phyloP scores from a whole-genome alignment of 2,329 filamentous ascomycete species.

The Zopfia rhizophila region DNA sequence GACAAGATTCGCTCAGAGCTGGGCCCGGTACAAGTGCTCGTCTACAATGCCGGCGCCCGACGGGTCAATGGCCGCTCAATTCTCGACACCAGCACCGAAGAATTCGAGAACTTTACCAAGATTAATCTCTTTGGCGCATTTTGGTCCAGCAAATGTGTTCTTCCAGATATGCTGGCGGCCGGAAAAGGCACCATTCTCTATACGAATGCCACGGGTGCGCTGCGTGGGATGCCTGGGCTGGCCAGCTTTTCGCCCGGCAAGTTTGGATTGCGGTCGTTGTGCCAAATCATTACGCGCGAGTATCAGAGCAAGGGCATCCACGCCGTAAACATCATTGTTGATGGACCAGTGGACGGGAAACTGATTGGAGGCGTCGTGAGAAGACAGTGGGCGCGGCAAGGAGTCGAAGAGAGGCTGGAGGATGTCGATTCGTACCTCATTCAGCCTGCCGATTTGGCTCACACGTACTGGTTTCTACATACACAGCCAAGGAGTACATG shows the following conservation, averaged over 20 bases:
- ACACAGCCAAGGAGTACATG: conserved; percentile 34
- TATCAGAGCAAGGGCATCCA: conserved; percentile 15
- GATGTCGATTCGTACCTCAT: conserved; percentile 17
- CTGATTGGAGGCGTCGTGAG: conserved; percentile 13
- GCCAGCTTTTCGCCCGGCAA: conserved; percentile 31
- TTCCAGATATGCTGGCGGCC: conserved; percentile 29
- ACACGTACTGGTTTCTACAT: conserved; percentile 33
- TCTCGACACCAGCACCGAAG: conserved; percentile 28
- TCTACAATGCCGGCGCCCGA: conserved; percentile 33
- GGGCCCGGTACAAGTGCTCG: conserved; percentile 28
- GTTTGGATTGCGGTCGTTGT: conserved; percentile 26
- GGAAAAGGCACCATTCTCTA: conserved; percentile 30
- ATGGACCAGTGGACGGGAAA: conserved; percentile 15
- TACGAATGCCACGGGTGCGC: conserved; percentile 29
- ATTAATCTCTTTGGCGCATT: conserved; percentile 33
- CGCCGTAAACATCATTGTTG: conserved; percentile 10
- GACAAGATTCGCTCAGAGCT: conserved; percentile 23
- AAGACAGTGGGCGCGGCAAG: conserved; percentile 6
- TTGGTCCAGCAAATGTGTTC: conserved; percentile 30
- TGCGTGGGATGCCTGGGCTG: conserved; percentile 28
- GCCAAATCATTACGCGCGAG: conserved; percentile 18
- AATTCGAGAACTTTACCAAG: conserved; percentile 34
- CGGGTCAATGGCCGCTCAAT: conserved; percentile 30
- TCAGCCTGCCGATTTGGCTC: conserved; percentile 23
- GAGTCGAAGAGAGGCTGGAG: conserved; percentile 4